A percentile compares a stretch with the other conserved stretches of the same genome.
phyloP scores from a whole-genome alignment of 495 filamentous ascomycete species.

The Bacidia gigantensis region DNA sequence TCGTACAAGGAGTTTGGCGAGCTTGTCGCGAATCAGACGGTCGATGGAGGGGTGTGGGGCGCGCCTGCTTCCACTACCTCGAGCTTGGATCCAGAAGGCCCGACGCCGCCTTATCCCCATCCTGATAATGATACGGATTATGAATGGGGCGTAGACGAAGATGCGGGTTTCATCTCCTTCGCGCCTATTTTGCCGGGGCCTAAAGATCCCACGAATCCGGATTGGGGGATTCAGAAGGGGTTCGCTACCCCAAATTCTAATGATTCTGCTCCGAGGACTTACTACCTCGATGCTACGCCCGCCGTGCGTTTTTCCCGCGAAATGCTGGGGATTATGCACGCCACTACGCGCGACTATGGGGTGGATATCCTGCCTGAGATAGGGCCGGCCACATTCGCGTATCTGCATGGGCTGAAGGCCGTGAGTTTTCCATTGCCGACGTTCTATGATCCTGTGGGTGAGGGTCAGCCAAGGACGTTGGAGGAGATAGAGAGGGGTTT shows the following conservation, averaged over 20 bases:
- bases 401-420: slow-evolving; percentile 60
- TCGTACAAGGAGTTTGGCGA: slow-evolving; percentile 35
- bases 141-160: slow-evolving; percentile 60
- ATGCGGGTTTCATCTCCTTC: slow-evolving; percentile 60
- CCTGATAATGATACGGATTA: slow-evolving; percentile 46
- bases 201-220: no score
- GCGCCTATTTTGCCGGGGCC: no score
- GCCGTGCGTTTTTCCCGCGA: slow-evolving; percentile 38
- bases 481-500: slow-evolving; percentile 44
- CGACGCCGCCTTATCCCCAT: slow-evolving; percentile 5
- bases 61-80: neutral
- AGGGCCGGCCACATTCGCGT: slow-evolving; percentile 48
- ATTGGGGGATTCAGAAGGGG: slow-evolving; percentile 36
- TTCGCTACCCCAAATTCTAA: neutral
- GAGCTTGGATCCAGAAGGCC: neutral
- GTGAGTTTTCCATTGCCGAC: slow-evolving; percentile 58
- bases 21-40: neutral
- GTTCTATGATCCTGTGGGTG: no score
- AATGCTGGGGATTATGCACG: slow-evolving; percentile 51
- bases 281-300: neutral
- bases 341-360: slow-evolving; percentile 48
- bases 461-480: slow-evolving; percentile 44
- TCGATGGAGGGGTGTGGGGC: slow-evolving; percentile 4
- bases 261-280: neutral
- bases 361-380: slow-evolving; percentile 56